phyloP scores from a whole-genome alignment of 106 monocot species.

The Dactylorhiza incarnata region DNA sequence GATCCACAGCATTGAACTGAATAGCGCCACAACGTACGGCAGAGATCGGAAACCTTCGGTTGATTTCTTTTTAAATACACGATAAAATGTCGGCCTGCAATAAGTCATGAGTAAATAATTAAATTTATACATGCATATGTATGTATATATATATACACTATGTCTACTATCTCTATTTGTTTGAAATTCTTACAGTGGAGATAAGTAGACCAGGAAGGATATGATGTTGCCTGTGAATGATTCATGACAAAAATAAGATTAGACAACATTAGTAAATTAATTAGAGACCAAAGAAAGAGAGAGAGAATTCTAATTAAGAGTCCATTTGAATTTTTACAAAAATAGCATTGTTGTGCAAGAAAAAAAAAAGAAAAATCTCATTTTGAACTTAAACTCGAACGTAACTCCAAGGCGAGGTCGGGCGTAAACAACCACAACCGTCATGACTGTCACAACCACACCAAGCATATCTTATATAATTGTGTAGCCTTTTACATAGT shows the following conservation, averaged over 20 bases:
- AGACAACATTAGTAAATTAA: not conserved
- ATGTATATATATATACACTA: not conserved
- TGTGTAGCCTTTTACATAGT: no score
- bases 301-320: no score
- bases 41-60: conserved; percentile 12
- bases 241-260: not conserved
- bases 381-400: no score
- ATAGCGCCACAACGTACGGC: conserved; percentile 15
- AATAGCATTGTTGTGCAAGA: no score
- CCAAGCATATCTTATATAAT: no score
- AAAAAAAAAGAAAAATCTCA: no score
- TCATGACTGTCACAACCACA: no score
- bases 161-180: not conserved
- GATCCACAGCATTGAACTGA: conserved; percentile 16
- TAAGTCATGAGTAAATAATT: not conserved
- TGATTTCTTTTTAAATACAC: conserved; percentile 11
- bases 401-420: no score
- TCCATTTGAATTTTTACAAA: no score
- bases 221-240: conserved; percentile 36
- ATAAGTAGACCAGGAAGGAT: conserved; percentile 45
- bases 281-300: not conserved
- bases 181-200: conserved; percentile 38
- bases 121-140: not conserved
- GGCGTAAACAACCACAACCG: no score
- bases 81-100: conserved; percentile 11